Conservation (phyloP, 2,329 filamentous ascomycete species). For the Simplicillium aogashimaense region DNA sequence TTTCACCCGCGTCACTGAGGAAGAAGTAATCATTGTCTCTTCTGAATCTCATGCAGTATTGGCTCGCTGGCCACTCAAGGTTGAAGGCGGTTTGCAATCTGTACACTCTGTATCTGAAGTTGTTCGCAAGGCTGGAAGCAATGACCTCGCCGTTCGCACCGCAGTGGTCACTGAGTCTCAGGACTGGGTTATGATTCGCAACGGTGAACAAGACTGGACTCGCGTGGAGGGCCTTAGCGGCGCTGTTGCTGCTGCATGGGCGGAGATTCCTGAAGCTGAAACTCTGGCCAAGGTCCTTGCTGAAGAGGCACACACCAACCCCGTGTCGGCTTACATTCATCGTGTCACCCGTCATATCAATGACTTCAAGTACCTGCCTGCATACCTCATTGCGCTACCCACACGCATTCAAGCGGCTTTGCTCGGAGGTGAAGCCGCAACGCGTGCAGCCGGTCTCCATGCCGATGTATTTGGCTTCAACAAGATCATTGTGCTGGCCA, state of each 20-base stretch:
- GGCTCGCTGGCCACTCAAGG: constrained; percentile 58
- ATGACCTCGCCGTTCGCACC: constrained; percentile 67
- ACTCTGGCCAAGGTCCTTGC: constrained; percentile 72
- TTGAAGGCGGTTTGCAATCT: constrained; percentile 31
- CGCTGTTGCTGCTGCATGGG: constrained; percentile 70
- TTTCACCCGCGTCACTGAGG: constrained; percentile 72
- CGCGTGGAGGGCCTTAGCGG: constrained; percentile 76
- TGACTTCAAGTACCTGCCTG: constrained; percentile 69
- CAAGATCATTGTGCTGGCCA: constrained; percentile 74
- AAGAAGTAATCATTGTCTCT: constrained; percentile 64
- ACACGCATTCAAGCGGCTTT: constrained; percentile 56
- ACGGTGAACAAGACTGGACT: constrained; percentile 72
- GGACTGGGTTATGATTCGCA: constrained; percentile 77
- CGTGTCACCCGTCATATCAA: constrained; percentile 71
- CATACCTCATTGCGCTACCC: constrained; percentile 61
- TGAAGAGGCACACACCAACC: constrained; percentile 75
- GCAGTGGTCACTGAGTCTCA: constrained; percentile 58
- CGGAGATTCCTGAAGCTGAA: constrained; percentile 64
- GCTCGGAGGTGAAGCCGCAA: constrained; percentile 41
- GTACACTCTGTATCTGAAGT: constrained; percentile 74
- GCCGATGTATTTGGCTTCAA: constrained; percentile 80
- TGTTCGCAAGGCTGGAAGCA: constrained; percentile 53
- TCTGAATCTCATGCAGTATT: constrained; percentile 70
- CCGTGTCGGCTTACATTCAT: constrained; percentile 75
- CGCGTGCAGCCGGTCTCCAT: constrained; percentile 35